phyloP scores from a whole-genome alignment of 371 early-diverging fungal genomes.

The Umbelopsis sp. region DNA sequence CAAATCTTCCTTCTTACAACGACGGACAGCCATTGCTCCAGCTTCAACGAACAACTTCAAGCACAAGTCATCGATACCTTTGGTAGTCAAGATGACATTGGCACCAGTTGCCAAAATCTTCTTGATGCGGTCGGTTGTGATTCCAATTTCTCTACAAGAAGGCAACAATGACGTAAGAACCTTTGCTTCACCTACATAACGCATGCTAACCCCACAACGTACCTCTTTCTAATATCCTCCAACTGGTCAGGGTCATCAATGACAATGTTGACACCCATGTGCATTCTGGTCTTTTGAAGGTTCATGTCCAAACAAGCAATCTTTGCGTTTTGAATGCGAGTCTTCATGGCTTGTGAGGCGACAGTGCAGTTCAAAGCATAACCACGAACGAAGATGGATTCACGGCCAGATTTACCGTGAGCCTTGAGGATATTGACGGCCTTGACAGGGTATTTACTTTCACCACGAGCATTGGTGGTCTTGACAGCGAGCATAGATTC shows the following conservation, averaged over 20 bases:
- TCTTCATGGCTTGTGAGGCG: conserved; percentile 96
- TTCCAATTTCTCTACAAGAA: conserved; percentile 82
- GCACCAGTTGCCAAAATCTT: conserved; percentile 97
- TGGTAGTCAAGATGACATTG: conserved; percentile 98
- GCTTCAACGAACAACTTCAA: conserved; percentile 98
- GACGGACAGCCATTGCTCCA: conserved; percentile 90
- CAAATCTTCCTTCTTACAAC: conserved; percentile 98
- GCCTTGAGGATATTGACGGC: conserved; percentile 99
- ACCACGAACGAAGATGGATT: conserved; percentile 92
- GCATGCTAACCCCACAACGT: not conserved
- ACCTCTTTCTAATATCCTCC: conserved; percentile 97
- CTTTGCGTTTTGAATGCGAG: conserved; percentile 87
- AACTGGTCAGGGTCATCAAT: conserved; percentile 98
- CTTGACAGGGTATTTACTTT: conserved; percentile 95
- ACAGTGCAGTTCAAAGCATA: conserved; percentile 99
- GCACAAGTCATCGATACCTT: conserved; percentile 99
- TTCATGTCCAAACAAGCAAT: conserved; percentile 99
- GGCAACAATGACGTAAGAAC: not conserved
- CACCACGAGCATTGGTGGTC: conserved; percentile 82
- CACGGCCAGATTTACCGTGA: conserved; percentile 96
- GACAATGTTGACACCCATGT: conserved; percentile 97
- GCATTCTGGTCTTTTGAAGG: conserved; percentile 99
- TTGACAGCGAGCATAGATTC: conserved; percentile 96
- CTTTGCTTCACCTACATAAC: too few relatives aligned
- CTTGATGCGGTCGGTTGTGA: conserved; percentile 95